Percentiles rank a stretch among this genome's conserved stretches.
These are phyloP conservation scores for Chamaenerion angustifolium DNA, from an alignment of 345 rosid species.

Conservation along the genomic window DNA sequence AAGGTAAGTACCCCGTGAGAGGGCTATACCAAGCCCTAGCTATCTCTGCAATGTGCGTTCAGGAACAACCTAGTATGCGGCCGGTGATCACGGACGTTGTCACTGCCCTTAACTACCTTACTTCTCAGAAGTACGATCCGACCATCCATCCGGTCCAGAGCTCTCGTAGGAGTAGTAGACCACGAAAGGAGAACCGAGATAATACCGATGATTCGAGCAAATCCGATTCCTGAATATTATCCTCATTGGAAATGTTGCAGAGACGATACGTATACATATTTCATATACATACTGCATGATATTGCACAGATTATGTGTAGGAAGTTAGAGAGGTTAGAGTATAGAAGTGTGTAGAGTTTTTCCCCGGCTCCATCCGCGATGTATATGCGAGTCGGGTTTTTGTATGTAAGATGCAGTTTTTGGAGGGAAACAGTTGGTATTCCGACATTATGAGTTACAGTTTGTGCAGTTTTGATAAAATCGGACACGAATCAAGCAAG, in stretches of 20 bases:
- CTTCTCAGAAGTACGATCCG: conserved; percentile 16
- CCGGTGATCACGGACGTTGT: conserved; percentile 27
- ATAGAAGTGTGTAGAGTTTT: not conserved
- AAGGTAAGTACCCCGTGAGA: conserved; percentile 22
- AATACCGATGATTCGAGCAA: not conserved
- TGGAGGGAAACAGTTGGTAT: not conserved
- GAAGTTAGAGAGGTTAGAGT: not conserved
- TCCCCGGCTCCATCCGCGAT: conserved; percentile 4
- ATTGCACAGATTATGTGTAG: no score
- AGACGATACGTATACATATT: no score
- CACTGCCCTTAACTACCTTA: conserved; percentile 26
- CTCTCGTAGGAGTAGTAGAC: conserved; percentile 2
- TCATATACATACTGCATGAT: no score
- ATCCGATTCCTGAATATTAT: no score
- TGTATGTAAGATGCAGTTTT: conserved; percentile 1
- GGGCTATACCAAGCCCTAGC: conserved; percentile 38
- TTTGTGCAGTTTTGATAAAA: no score
- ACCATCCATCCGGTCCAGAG: conserved; percentile 4
- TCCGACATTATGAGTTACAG: not conserved
- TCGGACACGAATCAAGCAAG: no score
- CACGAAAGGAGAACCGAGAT: conserved; percentile 7
- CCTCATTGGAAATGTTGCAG: no score
- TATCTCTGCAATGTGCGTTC: conserved; percentile 35
- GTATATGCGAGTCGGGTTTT: conserved; percentile 7
- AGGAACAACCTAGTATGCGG: conserved; percentile 32